Percentiles rank a stretch among this genome's conserved stretches.
Evolutionary conservation across 2,329 filamentous ascomycete species (phyloP).

Genomic region (Dryadomyces quercivorus): DNA sequence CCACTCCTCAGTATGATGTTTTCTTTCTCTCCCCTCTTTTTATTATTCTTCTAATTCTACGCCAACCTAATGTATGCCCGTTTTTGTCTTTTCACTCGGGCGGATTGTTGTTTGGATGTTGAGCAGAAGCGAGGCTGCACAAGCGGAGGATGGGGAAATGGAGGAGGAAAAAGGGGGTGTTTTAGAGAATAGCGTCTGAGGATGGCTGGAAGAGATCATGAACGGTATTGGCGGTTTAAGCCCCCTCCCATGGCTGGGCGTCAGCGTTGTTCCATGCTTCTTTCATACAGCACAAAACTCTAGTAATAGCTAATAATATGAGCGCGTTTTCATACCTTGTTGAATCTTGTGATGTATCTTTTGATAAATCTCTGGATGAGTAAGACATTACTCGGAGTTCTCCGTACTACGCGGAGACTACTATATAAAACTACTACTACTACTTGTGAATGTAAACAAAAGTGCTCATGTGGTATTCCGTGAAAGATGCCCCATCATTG

Average conservation of each 20-base stretch:
- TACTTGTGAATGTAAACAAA: too few species aligned
- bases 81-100: not conserved
- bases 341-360: too few species aligned
- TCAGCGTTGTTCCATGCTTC: not conserved
- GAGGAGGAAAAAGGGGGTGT: not conserved
- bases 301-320: slow-evolving; percentile 4
- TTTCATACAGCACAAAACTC: not conserved
- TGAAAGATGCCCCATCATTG: too few species aligned
- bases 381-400: too few species aligned
- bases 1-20: not conserved
- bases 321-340: not conserved
- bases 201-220: not conserved
- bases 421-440: too few species aligned
- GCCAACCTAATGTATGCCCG: not conserved
- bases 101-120: too few species aligned
- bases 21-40: not conserved
- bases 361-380: too few species aligned
- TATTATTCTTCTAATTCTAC: not conserved
- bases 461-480: too few species aligned
- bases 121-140: too few species aligned
- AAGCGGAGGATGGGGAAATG: not conserved
- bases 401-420: too few species aligned
- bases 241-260: not conserved
- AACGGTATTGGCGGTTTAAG: not conserved
- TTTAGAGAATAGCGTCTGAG: not conserved